These are phyloP conservation scores for Ustilago vetiveriae DNA, from an alignment of 1,284 basidiomycete species.

Conservation along the genomic window DNA sequence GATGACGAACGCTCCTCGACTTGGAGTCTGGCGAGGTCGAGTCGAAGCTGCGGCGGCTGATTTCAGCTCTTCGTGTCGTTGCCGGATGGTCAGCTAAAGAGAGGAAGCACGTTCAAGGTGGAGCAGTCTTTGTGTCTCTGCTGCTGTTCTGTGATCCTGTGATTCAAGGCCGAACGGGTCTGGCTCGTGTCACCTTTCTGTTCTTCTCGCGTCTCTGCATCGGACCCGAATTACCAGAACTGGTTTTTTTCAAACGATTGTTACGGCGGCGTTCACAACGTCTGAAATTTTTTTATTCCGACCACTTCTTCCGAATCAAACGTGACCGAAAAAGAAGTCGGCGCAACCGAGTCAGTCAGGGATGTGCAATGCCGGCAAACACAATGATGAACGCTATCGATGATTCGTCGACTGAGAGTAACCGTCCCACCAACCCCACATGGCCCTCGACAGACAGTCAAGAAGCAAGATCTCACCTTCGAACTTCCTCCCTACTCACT, in stretches of 20 bases:
- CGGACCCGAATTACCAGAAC: conserved; percentile 5
- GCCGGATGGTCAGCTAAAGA: neutral
- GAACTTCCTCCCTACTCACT: too few species aligned
- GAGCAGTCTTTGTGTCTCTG: neutral
- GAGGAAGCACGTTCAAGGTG: neutral
- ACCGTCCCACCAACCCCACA: too few species aligned
- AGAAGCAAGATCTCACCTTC: too few species aligned
- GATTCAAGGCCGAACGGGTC: too few species aligned
- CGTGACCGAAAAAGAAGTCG: too few species aligned
- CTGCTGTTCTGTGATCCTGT: too few species aligned
- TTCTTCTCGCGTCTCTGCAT: conserved; percentile 7
- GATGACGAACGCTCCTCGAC: neutral
- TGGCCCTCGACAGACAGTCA: too few species aligned
- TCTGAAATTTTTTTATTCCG: neutral
- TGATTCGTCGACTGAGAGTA: too few species aligned
- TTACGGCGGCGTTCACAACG: neutral
- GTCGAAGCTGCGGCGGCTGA: neutral
- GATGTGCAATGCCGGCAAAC: too few species aligned
- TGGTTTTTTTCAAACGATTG: neutral
- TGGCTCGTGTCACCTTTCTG: neutral
- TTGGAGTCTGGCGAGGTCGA: too few species aligned
- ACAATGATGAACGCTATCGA: too few species aligned
- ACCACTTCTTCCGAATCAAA: neutral
- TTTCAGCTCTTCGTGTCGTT: neutral
- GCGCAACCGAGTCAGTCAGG: too few species aligned